Evolutionary conservation across 768 basidiomycete genomes (phyloP).

Genomic region (Paxillus ammoniavirescens): DNA sequence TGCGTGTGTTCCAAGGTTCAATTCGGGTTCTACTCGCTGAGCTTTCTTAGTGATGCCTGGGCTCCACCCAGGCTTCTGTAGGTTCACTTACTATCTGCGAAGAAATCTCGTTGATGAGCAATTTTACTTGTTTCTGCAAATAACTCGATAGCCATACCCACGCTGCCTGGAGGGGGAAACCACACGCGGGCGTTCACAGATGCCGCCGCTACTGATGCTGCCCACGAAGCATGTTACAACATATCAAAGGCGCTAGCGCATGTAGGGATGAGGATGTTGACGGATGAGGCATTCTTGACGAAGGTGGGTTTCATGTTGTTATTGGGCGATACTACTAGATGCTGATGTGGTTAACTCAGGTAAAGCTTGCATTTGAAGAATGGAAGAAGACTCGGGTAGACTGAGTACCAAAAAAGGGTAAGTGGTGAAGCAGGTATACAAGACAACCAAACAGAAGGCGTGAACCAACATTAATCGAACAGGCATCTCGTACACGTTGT

Average conservation of each 20-base stretch:
- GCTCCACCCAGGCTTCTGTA: conserved; percentile 67
- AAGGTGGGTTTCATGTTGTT: conserved; percentile 38
- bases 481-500: background rate
- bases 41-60: conserved; percentile 51
- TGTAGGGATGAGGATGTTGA: conserved; percentile 64
- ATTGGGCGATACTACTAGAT: background rate
- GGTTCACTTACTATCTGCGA: conserved; percentile 5
- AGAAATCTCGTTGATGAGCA: background rate
- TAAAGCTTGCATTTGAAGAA: conserved; percentile 48
- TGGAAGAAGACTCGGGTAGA: conserved; percentile 29
- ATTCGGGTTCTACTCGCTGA: conserved; percentile 1
- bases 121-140: background rate
- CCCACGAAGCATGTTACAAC: conserved; percentile 66
- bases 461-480: background rate
- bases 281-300: conserved; percentile 62
- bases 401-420: background rate
- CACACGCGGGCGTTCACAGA: conserved; percentile 71
- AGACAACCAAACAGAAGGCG: background rate
- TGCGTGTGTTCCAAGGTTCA: conserved; percentile 25
- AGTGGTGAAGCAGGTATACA: background rate
- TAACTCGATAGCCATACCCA: conserved; percentile 63
- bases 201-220: conserved; percentile 54
- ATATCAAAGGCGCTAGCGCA: conserved; percentile 72
- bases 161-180: conserved; percentile 71
- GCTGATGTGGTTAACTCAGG: conserved; percentile 30